Base-by-base conservation (phyloP, 2,329 filamentous ascomycete genomes). In the Exutisphaerella laricina region DNA sequence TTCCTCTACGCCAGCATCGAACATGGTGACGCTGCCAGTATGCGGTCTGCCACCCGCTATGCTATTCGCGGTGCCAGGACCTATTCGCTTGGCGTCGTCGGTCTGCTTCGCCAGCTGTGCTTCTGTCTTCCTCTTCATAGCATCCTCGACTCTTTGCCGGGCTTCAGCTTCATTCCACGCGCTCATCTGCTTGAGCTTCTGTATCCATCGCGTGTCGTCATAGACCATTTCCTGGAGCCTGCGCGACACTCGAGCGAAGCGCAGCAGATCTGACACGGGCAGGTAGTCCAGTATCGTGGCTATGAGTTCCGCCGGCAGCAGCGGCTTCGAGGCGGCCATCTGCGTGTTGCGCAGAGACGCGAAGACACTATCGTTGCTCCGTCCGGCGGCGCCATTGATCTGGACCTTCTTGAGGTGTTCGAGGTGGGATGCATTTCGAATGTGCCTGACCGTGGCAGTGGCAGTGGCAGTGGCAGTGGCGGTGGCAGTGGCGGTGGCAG, bases 201-300 rank as follows among this genome's bases (percentile, higher is more conserved):
- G 80, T 28, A 97, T 85, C 92, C 92, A 98, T 70, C 90, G 78
- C 37, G 88, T 87, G 65, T 98, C 92, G 64, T 98, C 92, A 67
- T 97, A 98, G 3, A 96, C 89, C 89, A 98, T 98, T 68, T 98
- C 92, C 61, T 85, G 84, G 75, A 97, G 79, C 48, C 87, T 85
- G 60, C 79, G 84, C 45, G 88, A 95, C 17, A 85, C 82, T 50
- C 84, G 82, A 32, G 92, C 90, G 61, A 88, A 90, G 54, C 81
- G 80, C 62, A 97, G 78, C 58, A 94, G 82, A 64, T 96, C 90
- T 47, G 83, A 71, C 20, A 95, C 77, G 28, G 87, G 84, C 28
- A 97, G 79, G 68, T 94, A 88, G 62, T 96, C 88, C 60, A 98
- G 78, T 54, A 98, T 88, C 0, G 81, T 77, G 21, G 84, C 84